A percentile compares a stretch with the other conserved stretches of the same genome.
phyloP scores from a whole-genome alignment of 257 asterid species.

The Oldenlandia corymbosa region DNA sequence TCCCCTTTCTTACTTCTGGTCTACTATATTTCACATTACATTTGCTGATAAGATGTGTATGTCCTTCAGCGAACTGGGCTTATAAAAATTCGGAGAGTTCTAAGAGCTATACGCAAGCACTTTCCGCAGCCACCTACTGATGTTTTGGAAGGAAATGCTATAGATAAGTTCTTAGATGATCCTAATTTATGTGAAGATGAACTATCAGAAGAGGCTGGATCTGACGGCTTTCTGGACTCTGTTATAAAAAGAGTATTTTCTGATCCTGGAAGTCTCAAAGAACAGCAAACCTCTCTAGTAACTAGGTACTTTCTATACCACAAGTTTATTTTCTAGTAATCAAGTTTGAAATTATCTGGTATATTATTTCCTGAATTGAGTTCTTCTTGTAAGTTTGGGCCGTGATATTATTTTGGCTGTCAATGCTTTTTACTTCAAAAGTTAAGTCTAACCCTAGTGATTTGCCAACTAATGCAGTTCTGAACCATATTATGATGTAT shows the following conservation, averaged over 20 bases:
- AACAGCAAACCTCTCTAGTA: slow-evolving; percentile 39
- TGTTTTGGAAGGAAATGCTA: slow-evolving; percentile 75
- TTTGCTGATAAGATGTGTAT: slow-evolving; percentile 23
- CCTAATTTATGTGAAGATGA: slow-evolving; percentile 83
- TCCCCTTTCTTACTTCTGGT: background rate
- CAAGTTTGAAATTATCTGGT: background rate
- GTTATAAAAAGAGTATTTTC: slow-evolving; percentile 52
- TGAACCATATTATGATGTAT: slow-evolving; percentile 76
- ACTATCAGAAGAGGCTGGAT: slow-evolving; percentile 79
- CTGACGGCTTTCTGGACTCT: slow-evolving; percentile 66
- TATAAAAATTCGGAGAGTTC: slow-evolving; percentile 76
- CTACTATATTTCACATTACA: slow-evolving; percentile 2
- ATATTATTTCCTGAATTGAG: background rate
- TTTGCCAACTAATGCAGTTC: slow-evolving; percentile 55
- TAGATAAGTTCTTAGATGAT: slow-evolving; percentile 84
- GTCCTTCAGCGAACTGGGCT: slow-evolving; percentile 72
- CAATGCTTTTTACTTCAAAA: slow-evolving; percentile 4
- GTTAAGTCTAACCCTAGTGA: slow-evolving; percentile 11
- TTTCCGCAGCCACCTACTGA: slow-evolving; percentile 87
- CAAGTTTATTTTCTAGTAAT: slow-evolving; percentile 1
- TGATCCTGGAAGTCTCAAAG: slow-evolving; percentile 47
- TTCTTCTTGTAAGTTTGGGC: background rate
- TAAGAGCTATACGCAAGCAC: slow-evolving; percentile 91
- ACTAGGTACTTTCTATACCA: slow-evolving; percentile 43
- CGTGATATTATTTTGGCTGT: background rate